Percentiles rank a stretch among this genome's conserved stretches.
Conservation (phyloP, 805 yeast genomes). For the Kodamaea laetipori region DNA sequence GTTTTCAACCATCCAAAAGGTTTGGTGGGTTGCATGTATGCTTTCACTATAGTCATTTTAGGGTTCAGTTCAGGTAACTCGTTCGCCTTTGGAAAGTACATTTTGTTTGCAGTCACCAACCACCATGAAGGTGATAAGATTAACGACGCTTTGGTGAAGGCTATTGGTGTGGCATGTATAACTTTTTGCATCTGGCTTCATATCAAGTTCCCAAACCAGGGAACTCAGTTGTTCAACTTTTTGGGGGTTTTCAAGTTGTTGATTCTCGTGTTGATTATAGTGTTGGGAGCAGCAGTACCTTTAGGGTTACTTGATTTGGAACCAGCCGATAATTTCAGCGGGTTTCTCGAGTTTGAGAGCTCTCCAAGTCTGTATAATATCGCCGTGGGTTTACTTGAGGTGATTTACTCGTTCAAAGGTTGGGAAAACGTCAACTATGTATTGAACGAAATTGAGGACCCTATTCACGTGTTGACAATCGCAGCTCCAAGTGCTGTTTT, state of each 20-base stretch:
- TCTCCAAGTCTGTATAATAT: slow-evolving; percentile 46
- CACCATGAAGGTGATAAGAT: slow-evolving; percentile 27
- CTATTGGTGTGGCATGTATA: slow-evolving; percentile 52
- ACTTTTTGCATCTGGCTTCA: slow-evolving; percentile 52
- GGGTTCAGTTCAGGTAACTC: slow-evolving; percentile 66
- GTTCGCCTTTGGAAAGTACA: slow-evolving; percentile 64
- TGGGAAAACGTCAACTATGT: slow-evolving; percentile 74
- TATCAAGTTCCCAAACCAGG: slow-evolving; percentile 48
- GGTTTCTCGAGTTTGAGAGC: slow-evolving; percentile 22
- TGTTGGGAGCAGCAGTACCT: slow-evolving; percentile 47
- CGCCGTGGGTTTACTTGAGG: slow-evolving; percentile 58
- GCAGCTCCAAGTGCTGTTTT: slow-evolving; percentile 64
- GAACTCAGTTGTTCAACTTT: slow-evolving; percentile 53
- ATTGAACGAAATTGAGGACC: slow-evolving; percentile 57
- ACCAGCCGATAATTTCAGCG: slow-evolving; percentile 33
- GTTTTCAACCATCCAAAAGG: slow-evolving; percentile 37
- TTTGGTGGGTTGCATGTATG: slow-evolving; percentile 41
- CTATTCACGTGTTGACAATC: slow-evolving; percentile 55
- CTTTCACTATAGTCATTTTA: slow-evolving; percentile 56
- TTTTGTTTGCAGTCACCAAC: slow-evolving; percentile 40
- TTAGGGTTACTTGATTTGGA: slow-evolving; percentile 29
- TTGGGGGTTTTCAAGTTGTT: slow-evolving; percentile 57
- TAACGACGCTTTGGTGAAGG: slow-evolving; percentile 35
- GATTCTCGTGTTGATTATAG: slow-evolving; percentile 50
- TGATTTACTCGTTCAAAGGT: slow-evolving; percentile 66